Evolutionary conservation across 2,329 filamentous ascomycete species (phyloP).

Genomic region (Zopfia rhizophila): DNA sequence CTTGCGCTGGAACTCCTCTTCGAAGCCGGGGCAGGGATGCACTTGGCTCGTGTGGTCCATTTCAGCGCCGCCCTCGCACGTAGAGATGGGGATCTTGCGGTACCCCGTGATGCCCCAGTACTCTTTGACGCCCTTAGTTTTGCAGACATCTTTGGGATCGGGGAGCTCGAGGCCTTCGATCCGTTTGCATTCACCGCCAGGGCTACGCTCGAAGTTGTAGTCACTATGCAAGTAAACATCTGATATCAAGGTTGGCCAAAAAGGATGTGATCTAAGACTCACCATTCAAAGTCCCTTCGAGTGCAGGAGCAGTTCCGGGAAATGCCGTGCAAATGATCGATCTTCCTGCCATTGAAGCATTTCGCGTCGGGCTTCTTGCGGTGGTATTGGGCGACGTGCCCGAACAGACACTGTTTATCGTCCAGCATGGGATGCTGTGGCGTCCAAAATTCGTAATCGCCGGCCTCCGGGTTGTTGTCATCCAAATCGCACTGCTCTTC

Average conservation of each 20-base stretch:
- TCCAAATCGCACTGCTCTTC: constrained; percentile 76
- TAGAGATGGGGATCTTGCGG: constrained; percentile 88
- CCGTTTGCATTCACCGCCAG: constrained; percentile 78
- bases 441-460: constrained; percentile 87
- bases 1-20: constrained; percentile 82
- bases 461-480: constrained; percentile 67
- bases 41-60: constrained; percentile 73
- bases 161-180: constrained; percentile 77
- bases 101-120: constrained; percentile 90
- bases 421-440: constrained; percentile 83
- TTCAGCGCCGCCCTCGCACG: constrained; percentile 80
- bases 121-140: constrained; percentile 74
- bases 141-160: constrained; percentile 69
- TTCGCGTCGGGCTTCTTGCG: constrained; percentile 83
- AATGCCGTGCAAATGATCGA: constrained; percentile 73
- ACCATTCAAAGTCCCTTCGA: constrained; percentile 92
- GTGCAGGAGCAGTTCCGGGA: constrained; percentile 82
- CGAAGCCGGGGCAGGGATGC: constrained; percentile 78
- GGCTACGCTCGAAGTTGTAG: constrained; percentile 89
- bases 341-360: constrained; percentile 83
- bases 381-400: constrained; percentile 87
- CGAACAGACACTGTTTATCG: constrained; percentile 89
- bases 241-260: background rate
- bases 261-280: constrained; percentile 47
- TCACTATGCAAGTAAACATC: constrained; percentile 67